phyloP scores from a whole-genome alignment of 345 rosid genomes.

The Populus euphratica region DNA sequence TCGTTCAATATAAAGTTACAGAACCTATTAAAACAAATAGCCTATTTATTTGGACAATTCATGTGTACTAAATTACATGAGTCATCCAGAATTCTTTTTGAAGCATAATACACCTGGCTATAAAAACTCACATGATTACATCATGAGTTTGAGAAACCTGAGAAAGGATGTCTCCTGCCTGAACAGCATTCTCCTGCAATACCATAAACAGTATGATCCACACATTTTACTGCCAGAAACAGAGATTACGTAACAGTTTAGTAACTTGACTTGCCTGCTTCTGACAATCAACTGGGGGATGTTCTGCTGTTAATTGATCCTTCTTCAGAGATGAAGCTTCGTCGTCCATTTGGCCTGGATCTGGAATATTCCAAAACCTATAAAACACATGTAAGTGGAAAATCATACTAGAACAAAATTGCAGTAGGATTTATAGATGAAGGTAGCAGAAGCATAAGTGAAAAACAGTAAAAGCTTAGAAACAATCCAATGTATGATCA shows the following conservation, averaged over 20 bases:
- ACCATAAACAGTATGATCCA: conserved; percentile 17
- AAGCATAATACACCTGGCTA: conserved; percentile 10
- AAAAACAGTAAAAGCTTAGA: background rate
- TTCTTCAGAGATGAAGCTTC: conserved; percentile 31
- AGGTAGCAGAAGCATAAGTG: background rate
- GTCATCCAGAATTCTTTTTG: background rate
- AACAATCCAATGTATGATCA: background rate
- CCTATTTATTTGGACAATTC: background rate
- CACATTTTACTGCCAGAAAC: conserved; percentile 4
- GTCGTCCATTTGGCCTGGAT: conserved; percentile 36
- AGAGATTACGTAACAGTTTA: conserved; percentile 5
- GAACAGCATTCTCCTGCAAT: conserved; percentile 45
- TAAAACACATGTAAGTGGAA: background rate
- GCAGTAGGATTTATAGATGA: background rate
- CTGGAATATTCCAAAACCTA: conserved; percentile 64
- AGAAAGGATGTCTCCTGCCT: conserved; percentile 71
- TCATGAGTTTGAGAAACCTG: conserved; percentile 90
- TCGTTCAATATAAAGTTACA: background rate
- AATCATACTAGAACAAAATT: background rate
- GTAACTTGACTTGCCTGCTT: conserved; percentile 54
- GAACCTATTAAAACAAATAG: background rate
- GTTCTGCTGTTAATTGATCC: conserved; percentile 36
- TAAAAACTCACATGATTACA: conserved; percentile 63
- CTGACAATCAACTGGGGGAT: conserved; percentile 58
- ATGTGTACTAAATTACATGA: background rate